Evolutionary conservation across 441 rosid species (phyloP), one percentile per base, ranked within the genome.

Genomic region (Iberis amara): DNA sequence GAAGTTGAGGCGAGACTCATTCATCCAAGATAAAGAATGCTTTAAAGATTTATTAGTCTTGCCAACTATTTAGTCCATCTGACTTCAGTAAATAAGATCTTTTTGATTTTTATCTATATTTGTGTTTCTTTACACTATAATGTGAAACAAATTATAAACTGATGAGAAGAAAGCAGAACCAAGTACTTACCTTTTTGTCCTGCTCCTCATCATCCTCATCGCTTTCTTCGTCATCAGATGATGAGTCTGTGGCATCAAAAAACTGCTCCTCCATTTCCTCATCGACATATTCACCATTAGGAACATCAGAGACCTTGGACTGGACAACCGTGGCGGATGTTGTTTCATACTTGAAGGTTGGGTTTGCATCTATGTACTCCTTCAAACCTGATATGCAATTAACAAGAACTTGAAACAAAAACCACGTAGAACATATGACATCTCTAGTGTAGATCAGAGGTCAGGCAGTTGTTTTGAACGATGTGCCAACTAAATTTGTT

Each of bases 281-380:
- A 62, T 87, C 95, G 66, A 77, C 91, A 67, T 57, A 61, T 48
- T 82, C 94, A 35, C 75, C 69, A 52, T 43, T 61, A 32, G 85
- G 55, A 46, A 56, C 62, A 68, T 79, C 79, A 31, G 79, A 71
- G 33, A 68, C 8, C 65, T 80, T 85, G 49, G 95, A 74, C 40
- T 73, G 81, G 51, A 80, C 42, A 67, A 80, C 69, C 10, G 76
- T 71, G 18, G 74, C 55, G 12, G 89, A 60, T 59, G 74, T 51
- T 67, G n/a, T n/a, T n/a, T 78, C 86, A 61, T 68, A 63, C 68
- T 75, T 81, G 57, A 87, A 70, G 26, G 77, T 80, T 55, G 96
- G 99, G 69, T 85, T 94, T 64, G 97, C 99, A 69, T 85, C 92
- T 45, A 94, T 73, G 64, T 83, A 94, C 71, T 94, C 97, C 70